Evolutionary conservation across 164 flowering plant genomes (phyloP), one percentile per base, ranked within the genome.

Genomic region (Nymphaea thermarum): DNA sequence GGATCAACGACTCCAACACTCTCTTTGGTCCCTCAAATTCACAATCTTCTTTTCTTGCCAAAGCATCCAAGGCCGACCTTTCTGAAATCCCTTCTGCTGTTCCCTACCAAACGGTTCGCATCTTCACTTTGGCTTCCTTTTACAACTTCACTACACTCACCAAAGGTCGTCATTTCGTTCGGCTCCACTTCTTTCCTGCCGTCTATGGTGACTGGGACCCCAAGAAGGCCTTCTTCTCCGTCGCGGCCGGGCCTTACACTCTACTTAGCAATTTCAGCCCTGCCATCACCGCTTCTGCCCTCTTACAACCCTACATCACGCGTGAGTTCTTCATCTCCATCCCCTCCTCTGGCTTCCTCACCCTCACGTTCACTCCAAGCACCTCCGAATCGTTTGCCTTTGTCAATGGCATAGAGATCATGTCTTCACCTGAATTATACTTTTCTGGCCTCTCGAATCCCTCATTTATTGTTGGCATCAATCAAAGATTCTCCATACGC

Each of bases 341-440:
- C 6, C 53, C 75, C 4, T 45, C 65, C 53, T 45, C 53, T 0
- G 77, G 68, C 2, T 6, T n/a, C 2, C 72, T 91, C 15, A 72
- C 66, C 5, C 64, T 91, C 70, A 80, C 82, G 2, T 84, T 91
- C 75, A 78, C 61, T 62, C 98, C 65, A 8, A 42, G 74, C 18
- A 73, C 77, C 14, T 64, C 65, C 0, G 76, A 74, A 7, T 70
- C 86, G 6, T 92, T 73, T 62, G 98, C 92, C 3, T 89, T 89
- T 69, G 67, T 92, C 57, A 90, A 90, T 75, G 98, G 96, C 0
- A 85, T 93, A 63, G 96, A 93, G n/a, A n/a, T n/a, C n/a, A n/a
- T n/a, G n/a, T n/a, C n/a, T n/a, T n/a, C n/a, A n/a, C n/a, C n/a
- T n/a, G n/a, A n/a, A n/a, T n/a, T n/a, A n/a, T n/a, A n/a, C n/a